phyloP scores from a whole-genome alignment of 176 grass and related monocot genomes.

The Zizania latifolia region DNA sequence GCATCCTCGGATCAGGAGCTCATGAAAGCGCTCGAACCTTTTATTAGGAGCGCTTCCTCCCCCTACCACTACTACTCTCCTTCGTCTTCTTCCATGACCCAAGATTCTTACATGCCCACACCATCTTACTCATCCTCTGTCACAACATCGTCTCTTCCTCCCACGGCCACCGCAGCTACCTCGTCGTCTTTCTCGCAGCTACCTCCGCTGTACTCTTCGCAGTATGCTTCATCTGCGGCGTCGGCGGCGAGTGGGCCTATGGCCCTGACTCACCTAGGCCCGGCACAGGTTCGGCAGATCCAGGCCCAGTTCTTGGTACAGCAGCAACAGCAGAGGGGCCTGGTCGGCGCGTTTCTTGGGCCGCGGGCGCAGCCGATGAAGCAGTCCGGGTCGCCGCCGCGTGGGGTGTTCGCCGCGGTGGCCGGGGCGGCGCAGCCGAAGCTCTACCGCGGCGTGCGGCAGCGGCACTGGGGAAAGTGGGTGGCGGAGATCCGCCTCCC shows the following conservation, averaged over 20 bases:
- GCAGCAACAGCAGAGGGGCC: conserved; percentile 72
- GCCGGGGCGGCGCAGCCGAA: conserved; percentile 46
- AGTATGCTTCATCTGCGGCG: conserved; percentile 26
- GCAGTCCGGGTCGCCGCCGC: conserved; percentile 53
- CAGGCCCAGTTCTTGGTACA: conserved; percentile 76
- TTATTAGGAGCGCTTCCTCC: conserved; percentile 63
- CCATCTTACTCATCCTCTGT: conserved; percentile 22
- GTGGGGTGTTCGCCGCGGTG: not conserved
- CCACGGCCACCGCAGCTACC: conserved; percentile 14
- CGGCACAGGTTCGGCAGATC: conserved; percentile 81
- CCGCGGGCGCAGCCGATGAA: conserved; percentile 76
- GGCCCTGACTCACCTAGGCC: conserved; percentile 61
- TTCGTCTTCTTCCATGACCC: conserved; percentile 25
- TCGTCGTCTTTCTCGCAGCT: conserved; percentile 47
- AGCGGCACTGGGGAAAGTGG: conserved; percentile 99
- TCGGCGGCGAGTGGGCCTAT: conserved; percentile 14
- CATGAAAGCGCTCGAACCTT: conserved; percentile 90
- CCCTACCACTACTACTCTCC: conserved; percentile 6
- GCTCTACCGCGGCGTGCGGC: conserved; percentile 94
- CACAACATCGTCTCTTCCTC: no score
- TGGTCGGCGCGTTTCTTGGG: conserved; percentile 46
- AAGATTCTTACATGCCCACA: conserved; percentile 23
- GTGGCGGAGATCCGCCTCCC: conserved; percentile 99
- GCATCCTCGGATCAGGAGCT: conserved; percentile 67
- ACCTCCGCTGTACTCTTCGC: conserved; percentile 45